Conservation (phyloP, 441 rosid genomes). For the Populus hybrid region DNA sequence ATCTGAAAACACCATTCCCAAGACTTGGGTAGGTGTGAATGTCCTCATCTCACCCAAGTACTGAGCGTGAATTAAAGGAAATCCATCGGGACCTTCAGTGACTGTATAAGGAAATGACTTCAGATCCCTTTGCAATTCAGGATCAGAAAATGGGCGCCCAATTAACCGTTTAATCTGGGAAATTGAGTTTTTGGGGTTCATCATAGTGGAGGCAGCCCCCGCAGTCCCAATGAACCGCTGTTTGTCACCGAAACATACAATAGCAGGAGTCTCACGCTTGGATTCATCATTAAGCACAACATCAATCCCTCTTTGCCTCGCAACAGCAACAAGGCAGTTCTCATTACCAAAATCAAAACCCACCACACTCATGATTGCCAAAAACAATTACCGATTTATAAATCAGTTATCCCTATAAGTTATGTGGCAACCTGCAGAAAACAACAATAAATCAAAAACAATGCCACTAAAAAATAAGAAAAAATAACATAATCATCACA, state of each 20-base stretch:
- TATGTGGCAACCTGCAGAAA: constrained; percentile 6
- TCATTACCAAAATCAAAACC: too few species aligned
- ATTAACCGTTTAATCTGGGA: constrained; percentile 85
- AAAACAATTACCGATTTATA: constrained; percentile 2
- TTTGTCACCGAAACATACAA: constrained; percentile 95
- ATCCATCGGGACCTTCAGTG: constrained; percentile 85
- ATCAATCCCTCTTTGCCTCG: constrained; percentile 94
- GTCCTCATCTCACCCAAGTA: constrained; percentile 76
- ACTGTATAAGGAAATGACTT: constrained; percentile 69
- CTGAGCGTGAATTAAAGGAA: constrained; percentile 73
- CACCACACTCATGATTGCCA: constrained; percentile 85
- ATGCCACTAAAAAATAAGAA: not conserved
- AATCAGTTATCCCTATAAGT: not conserved
- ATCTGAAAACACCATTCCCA: constrained; percentile 91
- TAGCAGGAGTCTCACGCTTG: constrained; percentile 94
- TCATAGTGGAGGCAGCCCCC: constrained; percentile 90
- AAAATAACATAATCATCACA: not conserved
- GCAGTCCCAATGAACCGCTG: constrained; percentile 97
- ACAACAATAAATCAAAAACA: not conserved
- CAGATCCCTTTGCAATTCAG: constrained; percentile 89
- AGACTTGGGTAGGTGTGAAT: constrained; percentile 83
- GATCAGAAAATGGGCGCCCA: constrained; percentile 84
- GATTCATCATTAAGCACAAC: constrained; percentile 98
- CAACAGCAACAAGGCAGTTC: constrained; percentile 91
- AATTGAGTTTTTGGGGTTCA: constrained; percentile 91